Base-by-base conservation (phyloP, 129 eudicot species). In the Helichrysum umbraculigerum region DNA sequence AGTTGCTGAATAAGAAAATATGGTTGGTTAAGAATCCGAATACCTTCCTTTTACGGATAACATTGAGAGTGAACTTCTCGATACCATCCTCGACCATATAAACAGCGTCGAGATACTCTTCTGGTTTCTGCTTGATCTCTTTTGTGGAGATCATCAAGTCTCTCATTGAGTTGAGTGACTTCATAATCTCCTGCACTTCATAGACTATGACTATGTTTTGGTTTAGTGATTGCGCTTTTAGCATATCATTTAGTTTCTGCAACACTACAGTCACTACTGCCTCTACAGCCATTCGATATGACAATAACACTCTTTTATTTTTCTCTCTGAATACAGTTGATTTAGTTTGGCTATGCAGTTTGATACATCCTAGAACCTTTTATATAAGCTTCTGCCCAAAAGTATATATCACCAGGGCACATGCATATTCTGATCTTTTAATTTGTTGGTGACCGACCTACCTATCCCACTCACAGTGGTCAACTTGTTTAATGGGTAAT, bases 171-270 rank as follows among this genome's bases (percentile, higher is more conserved):
- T 82, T 44, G 14, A 85, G 84, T 7, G 71, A 70, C 28, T 78
- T 61, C 58, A 64, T 54, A 74, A 85, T 85, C 44, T 63, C 81
- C 34, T 73, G 56, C 28, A 85, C 78, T 56, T 77, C 68, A 56
- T 41, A 75, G 34, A 68, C 72, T n/a, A 85, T 63, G 72, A 75
- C 57, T 71, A 63, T 81, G 70, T 85, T 54, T 67, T 33, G 52
- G 20, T 71, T 65, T n/a, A 65, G 12, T n/a, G 85, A 57, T 67
- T 78, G 77, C 35, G 60, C 82, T 30, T 73, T 35, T 5, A 82
- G 71, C 86, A 82, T 66, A 51, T 85, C 82, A 2, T 28, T 79
- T 25, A 85, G 86, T 51, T 82, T 85, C 75, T 79, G 79, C 60
- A 82, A 50, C 54, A 85, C 82, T 64, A 82, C 84, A 7, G 73